phyloP scores from a whole-genome alignment of 345 rosid genomes.

The Viola odorata region DNA sequence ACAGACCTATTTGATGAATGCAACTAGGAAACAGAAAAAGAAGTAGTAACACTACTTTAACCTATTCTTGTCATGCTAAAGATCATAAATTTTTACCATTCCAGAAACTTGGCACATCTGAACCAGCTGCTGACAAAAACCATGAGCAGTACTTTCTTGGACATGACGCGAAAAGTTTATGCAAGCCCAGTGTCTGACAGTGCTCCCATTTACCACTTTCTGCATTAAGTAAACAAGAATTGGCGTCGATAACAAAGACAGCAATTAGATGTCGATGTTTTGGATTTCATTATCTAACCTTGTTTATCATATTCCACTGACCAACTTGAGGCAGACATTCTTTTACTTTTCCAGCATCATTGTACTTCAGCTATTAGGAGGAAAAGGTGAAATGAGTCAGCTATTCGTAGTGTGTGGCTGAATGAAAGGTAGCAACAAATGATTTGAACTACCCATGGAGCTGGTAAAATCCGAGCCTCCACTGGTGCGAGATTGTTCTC shows the following conservation, averaged over 20 bases:
- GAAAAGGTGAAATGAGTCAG: constrained; percentile 1
- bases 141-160: constrained; percentile 25
- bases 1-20: neutral
- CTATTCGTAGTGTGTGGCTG: neutral
- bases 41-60: too few relatives aligned
- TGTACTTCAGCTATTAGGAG: constrained; percentile 30
- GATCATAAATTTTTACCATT: constrained; percentile 26
- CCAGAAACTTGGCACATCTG: constrained; percentile 38
- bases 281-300: constrained; percentile 19
- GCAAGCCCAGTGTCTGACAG: constrained; percentile 34
- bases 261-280: neutral
- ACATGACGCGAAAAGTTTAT: constrained; percentile 36
- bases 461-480: constrained; percentile 40
- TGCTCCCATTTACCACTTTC: constrained; percentile 46
- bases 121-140: constrained; percentile 33
- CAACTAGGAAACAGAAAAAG: neutral
- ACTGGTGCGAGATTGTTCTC: constrained; percentile 27
- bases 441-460: constrained; percentile 33
- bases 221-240: constrained; percentile 9
- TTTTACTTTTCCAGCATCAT: constrained; percentile 34
- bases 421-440: neutral
- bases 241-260: constrained; percentile 2
- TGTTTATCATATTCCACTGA: constrained; percentile 48
- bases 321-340: constrained; percentile 39
- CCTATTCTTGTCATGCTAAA: neutral